Conservation (phyloP, 176 grass and related monocot genomes). For the Typha latifolia region DNA sequence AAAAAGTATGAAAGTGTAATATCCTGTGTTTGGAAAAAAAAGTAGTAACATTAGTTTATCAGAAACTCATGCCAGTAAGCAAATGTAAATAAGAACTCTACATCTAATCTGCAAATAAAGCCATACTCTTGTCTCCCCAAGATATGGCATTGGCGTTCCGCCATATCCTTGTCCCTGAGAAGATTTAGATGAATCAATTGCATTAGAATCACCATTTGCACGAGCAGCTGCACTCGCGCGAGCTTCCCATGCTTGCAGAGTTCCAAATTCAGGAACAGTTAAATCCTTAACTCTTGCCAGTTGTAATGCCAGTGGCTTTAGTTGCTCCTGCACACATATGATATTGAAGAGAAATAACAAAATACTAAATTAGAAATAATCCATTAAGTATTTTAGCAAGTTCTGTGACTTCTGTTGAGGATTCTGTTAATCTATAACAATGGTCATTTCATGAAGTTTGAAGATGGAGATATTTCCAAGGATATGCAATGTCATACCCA, state of each 20-base stretch:
- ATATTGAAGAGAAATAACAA: slow-evolving; percentile 17
- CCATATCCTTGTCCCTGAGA: slow-evolving; percentile 62
- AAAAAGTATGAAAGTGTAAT: no score
- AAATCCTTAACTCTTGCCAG: slow-evolving; percentile 81
- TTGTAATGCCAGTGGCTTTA: slow-evolving; percentile 69
- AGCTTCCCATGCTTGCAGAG: slow-evolving; percentile 79
- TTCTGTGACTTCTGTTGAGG: no score
- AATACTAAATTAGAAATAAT: background rate
- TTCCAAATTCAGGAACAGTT: slow-evolving; percentile 88
- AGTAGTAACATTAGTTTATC: background rate
- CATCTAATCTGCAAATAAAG: slow-evolving; percentile 3
- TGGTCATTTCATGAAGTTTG: no score
- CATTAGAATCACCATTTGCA: slow-evolving; percentile 42
- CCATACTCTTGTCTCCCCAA: slow-evolving; percentile 82
- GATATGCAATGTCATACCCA: no score
- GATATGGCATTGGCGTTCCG: slow-evolving; percentile 79
- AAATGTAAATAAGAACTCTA: background rate
- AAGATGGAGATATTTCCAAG: no score
- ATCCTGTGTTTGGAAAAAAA: background rate
- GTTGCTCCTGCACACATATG: slow-evolving; percentile 55
- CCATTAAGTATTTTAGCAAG: no score
- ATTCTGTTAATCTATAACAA: no score
- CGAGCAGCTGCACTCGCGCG: slow-evolving; percentile 51
- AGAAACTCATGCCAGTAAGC: background rate
- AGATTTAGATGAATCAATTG: slow-evolving; percentile 53